A percentile compares a stretch with the other conserved stretches of the same genome.
Evolutionary conservation across 441 rosid species (phyloP).

Genomic region (Pelargonium citronellum): DNA sequence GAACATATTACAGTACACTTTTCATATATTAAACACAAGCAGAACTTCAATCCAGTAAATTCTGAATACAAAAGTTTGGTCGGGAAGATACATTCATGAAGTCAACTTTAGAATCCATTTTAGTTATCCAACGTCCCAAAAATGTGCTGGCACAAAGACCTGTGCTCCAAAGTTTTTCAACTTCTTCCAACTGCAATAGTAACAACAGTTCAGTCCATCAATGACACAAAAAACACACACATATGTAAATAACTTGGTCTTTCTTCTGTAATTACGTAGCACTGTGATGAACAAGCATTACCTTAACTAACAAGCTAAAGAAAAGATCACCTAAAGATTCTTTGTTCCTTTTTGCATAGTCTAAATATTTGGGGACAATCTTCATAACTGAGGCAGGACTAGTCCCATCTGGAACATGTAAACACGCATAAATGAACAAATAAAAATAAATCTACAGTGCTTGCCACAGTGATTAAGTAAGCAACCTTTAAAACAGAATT

Average conservation of each 20-base stretch:
- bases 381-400: conserved; percentile 32
- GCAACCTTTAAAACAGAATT: background rate
- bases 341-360: conserved; percentile 38
- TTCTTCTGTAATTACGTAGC: background rate
- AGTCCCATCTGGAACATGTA: conserved; percentile 38
- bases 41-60: background rate
- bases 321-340: conserved; percentile 45
- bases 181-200: conserved; percentile 37
- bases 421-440: background rate
- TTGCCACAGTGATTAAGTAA: background rate
- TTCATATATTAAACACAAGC: background rate
- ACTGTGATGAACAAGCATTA: conserved; percentile 14
- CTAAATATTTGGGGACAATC: conserved; percentile 29
- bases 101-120: conserved; percentile 24
- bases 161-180: conserved; percentile 42
- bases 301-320: conserved; percentile 42
- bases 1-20: background rate
- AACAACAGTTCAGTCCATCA: background rate
- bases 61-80: background rate
- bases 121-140: conserved; percentile 40
- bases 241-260: background rate
- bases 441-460: background rate
- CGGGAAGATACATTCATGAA: conserved; percentile 23
- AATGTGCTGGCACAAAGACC: conserved; percentile 46
- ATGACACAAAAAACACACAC: background rate